Conservation (phyloP, 495 filamentous ascomycete genomes). For the Podospora tetraspora region DNA sequence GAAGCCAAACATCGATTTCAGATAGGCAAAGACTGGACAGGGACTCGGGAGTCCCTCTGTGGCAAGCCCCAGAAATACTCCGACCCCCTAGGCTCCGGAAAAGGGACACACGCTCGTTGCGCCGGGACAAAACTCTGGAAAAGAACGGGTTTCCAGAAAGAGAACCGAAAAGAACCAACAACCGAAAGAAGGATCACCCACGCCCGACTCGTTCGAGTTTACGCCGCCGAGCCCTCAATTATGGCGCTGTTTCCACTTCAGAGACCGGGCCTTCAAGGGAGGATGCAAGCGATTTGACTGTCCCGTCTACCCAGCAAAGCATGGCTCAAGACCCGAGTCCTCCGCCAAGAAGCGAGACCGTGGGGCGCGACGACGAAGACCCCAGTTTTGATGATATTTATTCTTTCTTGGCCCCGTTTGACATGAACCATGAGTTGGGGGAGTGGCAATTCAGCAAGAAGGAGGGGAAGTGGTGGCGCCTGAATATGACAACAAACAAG, state of each 20-base stretch:
- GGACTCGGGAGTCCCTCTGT: not conserved
- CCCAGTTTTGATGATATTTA: not conserved
- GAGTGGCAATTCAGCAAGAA: conserved; percentile 4
- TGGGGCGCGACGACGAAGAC: not conserved
- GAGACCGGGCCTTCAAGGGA: not conserved
- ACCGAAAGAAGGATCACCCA: not conserved
- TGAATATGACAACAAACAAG: not conserved
- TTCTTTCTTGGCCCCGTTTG: conserved; percentile 1
- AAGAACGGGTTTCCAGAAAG: not conserved
- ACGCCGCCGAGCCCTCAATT: not conserved
- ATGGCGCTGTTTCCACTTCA: not conserved
- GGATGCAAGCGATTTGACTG: not conserved
- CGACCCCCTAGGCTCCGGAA: not conserved
- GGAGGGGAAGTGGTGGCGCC: not conserved
- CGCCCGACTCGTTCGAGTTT: not conserved
- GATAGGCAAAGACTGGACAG: not conserved
- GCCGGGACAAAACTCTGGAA: not conserved
- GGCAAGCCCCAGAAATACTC: not conserved
- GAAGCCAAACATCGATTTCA: not conserved
- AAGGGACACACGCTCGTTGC: not conserved
- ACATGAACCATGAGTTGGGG: not conserved
- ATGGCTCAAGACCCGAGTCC: not conserved
- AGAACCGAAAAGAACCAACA: not conserved
- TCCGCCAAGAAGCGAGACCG: not conserved
- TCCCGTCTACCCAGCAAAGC: not conserved